Evolutionary conservation across 306 rosid species (phyloP), one percentile per base, ranked within the genome.

Genomic region (Fragaria nilgerrensis): DNA sequence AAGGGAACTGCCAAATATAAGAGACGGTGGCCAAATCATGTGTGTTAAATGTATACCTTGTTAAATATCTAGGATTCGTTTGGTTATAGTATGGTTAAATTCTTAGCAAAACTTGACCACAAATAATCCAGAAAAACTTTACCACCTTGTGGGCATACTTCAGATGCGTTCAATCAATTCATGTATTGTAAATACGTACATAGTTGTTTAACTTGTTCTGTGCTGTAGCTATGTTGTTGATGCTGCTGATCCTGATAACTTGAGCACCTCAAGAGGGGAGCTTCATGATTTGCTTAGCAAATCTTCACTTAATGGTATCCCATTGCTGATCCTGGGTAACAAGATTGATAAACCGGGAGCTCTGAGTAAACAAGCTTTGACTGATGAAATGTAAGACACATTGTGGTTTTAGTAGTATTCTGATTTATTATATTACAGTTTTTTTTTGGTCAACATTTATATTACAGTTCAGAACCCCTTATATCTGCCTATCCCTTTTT

Each of bases 231-330:
- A 93, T 76, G 97, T 93, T 76, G 96, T 93, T 79, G 97, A 93
- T 90, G 97, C 94, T 70, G 97, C 97, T 36, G 96, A 93, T 85
- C 90, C 89, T 19, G 96, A 93, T 74, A 93, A 89, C 75, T 85
- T 93, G 77, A 82, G 82, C 82, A 86, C 79, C 72, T 93, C 97
- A 66, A 90, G 58, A 83, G 86, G 93, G 53, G 97, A 93, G 75
- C 97, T 93, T 80, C 97, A 89, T 83, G 97, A 93, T 85, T 82
- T 90, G 78, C 79, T 90, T 86, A 88, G 93, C 82, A 90, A 89
- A 82, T 83, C 91, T 32, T 93, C 96, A 78, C 83, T 90, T 85
- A 90, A 69, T 66, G 96, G 96, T 39, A 93, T 93, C 79, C 97
- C 97, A 9, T 74, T 93, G 82, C 88, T 93, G 88, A 96, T 93